These are phyloP conservation scores for Melampsora larici-populina DNA, from an alignment of 1,284 basidiomycete species.

Conservation along the genomic window DNA sequence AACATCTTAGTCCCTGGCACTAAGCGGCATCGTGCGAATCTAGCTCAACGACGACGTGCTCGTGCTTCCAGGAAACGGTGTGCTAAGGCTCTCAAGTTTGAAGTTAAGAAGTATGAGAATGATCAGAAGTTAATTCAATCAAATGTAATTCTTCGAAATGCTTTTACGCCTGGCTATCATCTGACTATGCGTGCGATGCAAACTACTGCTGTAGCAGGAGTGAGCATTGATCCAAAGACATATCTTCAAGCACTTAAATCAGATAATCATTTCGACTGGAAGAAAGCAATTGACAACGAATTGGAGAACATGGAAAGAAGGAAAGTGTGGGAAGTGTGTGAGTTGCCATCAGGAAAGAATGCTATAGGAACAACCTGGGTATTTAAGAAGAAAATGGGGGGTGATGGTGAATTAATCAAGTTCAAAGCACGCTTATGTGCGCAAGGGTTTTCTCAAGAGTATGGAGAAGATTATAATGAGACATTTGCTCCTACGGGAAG, in stretches of 20 bases:
- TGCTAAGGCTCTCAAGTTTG: too few relatives aligned
- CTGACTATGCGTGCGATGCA: too few relatives aligned
- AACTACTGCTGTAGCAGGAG: too few relatives aligned
- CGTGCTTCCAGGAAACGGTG: too few relatives aligned
- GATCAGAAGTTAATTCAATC: too few relatives aligned
- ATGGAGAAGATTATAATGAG: conserved; percentile 3
- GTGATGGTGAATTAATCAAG: not conserved
- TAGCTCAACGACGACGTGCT: too few relatives aligned
- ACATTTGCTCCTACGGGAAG: conserved; percentile 14
- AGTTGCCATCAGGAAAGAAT: not conserved
- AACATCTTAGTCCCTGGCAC: too few relatives aligned
- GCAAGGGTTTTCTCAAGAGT: not conserved
- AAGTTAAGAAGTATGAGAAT: too few relatives aligned
- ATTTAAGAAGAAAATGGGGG: not conserved
- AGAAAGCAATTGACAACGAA: not conserved
- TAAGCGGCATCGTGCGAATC: too few relatives aligned
- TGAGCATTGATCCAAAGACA: not conserved
- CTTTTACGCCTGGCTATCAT: too few relatives aligned
- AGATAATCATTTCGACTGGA: not conserved
- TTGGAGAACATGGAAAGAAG: too few relatives aligned
- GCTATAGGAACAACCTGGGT: conserved; percentile 6
- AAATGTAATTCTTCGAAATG: too few relatives aligned
- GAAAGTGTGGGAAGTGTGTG: not conserved
- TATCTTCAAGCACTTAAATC: conserved; percentile 1
- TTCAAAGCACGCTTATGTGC: not conserved